A percentile compares a stretch with the other conserved stretches of the same genome.
These are phyloP conservation scores for Suillus paluster DNA, from an alignment of 768 basidiomycete genomes.

Conservation along the genomic window DNA sequence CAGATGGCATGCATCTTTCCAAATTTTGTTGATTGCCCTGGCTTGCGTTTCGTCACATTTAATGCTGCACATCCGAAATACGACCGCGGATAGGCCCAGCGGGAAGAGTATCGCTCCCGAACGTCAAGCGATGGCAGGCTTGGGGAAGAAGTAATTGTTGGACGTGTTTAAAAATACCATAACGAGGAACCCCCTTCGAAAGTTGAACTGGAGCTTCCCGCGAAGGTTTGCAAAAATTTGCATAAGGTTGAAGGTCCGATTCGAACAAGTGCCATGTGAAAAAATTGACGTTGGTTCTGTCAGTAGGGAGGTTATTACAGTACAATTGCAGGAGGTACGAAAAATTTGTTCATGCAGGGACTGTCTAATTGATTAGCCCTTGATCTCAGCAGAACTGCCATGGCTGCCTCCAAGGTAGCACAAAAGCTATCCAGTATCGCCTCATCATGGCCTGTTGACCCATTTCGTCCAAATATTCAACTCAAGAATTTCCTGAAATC, in stretches of 20 bases:
- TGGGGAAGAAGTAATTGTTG: neutral
- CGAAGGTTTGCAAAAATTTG: slow-evolving; percentile 1
- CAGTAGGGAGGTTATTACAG: neutral
- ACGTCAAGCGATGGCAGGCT: neutral
- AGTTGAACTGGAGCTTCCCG: slow-evolving; percentile 3
- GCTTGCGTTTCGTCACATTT: neutral
- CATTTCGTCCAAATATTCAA: slow-evolving; percentile 79
- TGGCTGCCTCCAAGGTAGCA: slow-evolving; percentile 43
- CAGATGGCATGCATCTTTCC: neutral
- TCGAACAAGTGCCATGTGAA: neutral
- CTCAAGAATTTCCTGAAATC: slow-evolving; percentile 66
- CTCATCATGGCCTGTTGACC: slow-evolving; percentile 68
- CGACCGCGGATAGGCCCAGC: neutral
- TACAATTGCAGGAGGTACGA: neutral
- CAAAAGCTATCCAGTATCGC: slow-evolving; percentile 61
- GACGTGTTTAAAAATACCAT: neutral
- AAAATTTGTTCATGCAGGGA: neutral
- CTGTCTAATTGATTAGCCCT: neutral
- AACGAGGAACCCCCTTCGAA: neutral
- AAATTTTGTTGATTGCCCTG: neutral
- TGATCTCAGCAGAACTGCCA: slow-evolving; percentile 19
- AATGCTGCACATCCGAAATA: neutral
- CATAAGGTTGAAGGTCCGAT: slow-evolving; percentile 7
- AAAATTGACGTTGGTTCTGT: neutral
- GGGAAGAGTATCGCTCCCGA: neutral